These are phyloP conservation scores for Nitzschia putrida DNA, from an alignment of 108 stramenopile genomes.

Conservation along the genomic window DNA sequence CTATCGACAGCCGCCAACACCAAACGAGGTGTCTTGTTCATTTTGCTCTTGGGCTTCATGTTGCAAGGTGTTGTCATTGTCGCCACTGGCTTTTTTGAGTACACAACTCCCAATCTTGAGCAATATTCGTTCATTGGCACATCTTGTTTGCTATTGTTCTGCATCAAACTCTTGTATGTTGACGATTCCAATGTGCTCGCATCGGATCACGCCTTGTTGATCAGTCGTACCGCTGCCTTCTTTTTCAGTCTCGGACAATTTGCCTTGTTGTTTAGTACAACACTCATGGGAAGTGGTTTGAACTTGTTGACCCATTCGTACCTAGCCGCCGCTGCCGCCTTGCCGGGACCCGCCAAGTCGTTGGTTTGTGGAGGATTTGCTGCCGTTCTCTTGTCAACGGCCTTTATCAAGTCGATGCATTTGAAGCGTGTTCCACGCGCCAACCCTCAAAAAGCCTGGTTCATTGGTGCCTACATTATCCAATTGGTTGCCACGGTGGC, in stretches of 20 bases:
- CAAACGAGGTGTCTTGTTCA: constrained; percentile 79
- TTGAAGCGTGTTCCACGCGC: constrained; percentile 69
- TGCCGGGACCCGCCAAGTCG: constrained; percentile 70
- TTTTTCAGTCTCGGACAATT: constrained; percentile 81
- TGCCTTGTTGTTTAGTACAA: constrained; percentile 66
- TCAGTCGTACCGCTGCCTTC: constrained; percentile 71
- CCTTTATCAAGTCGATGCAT: constrained; percentile 86
- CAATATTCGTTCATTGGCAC: constrained; percentile 72
- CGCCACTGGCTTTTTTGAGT: constrained; percentile 80
- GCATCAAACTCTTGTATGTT: constrained; percentile 80
- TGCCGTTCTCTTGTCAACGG: constrained; percentile 59
- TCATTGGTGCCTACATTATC: constrained; percentile 62
- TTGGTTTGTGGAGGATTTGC: constrained; percentile 81
- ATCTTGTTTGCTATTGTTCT: constrained; percentile 75
- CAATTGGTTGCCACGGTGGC: constrained; percentile 59
- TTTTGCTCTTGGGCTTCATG: constrained; percentile 77
- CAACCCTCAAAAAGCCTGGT: constrained; percentile 51
- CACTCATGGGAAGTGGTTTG: constrained; percentile 77
- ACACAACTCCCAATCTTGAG: constrained; percentile 57
- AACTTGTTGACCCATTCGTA: constrained; percentile 81
- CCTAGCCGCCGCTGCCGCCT: constrained; percentile 73
- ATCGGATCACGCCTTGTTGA: constrained; percentile 75
- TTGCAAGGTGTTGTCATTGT: constrained; percentile 75
- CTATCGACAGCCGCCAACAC: constrained; percentile 62
- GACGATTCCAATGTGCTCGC: constrained; percentile 62